Evolutionary conservation across 2,329 filamentous ascomycete species (phyloP).

Genomic region (Beauveria sp.): DNA sequence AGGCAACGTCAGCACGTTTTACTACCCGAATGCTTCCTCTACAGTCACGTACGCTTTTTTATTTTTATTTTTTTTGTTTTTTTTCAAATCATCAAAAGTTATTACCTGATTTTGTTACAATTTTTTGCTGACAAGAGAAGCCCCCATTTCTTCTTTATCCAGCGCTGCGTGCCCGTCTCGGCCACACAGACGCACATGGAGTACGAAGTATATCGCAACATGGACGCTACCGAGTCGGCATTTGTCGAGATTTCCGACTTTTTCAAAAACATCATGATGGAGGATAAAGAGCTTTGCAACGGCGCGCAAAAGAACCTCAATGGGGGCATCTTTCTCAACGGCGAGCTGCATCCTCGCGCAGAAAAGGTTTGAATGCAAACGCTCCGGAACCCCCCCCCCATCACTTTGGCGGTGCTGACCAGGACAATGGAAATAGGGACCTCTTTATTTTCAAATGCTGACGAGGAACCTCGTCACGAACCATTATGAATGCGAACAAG

Average conservation of each 20-base stretch:
- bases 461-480: slow-evolving; percentile 20
- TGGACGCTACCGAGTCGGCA: slow-evolving; percentile 35
- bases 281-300: slow-evolving; percentile 44
- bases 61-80: not conserved
- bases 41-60: slow-evolving; percentile 28
- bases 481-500: slow-evolving; percentile 20
- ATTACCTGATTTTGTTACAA: not conserved
- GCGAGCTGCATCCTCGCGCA: slow-evolving; percentile 42
- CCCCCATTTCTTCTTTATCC: slow-evolving; percentile 42
- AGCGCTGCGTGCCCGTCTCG: slow-evolving; percentile 39
- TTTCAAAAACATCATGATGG: slow-evolving; percentile 43
- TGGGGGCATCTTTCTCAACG: slow-evolving; percentile 41
- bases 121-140: slow-evolving; percentile 15
- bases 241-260: slow-evolving; percentile 39
- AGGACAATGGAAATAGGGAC: slow-evolving; percentile 25
- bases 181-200: slow-evolving; percentile 35
- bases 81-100: too few relatives aligned
- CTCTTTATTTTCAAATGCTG: slow-evolving; percentile 34
- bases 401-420: not conserved
- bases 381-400: too few relatives aligned
- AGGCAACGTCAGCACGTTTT: slow-evolving; percentile 29
- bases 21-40: slow-evolving; percentile 31
- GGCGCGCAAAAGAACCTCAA: slow-evolving; percentile 42
- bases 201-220: slow-evolving; percentile 45
- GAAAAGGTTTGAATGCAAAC: slow-evolving; percentile 26